These are phyloP conservation scores for Penicillium polonicum DNA, from an alignment of 2,329 filamentous ascomycete genomes.

Conservation along the genomic window DNA sequence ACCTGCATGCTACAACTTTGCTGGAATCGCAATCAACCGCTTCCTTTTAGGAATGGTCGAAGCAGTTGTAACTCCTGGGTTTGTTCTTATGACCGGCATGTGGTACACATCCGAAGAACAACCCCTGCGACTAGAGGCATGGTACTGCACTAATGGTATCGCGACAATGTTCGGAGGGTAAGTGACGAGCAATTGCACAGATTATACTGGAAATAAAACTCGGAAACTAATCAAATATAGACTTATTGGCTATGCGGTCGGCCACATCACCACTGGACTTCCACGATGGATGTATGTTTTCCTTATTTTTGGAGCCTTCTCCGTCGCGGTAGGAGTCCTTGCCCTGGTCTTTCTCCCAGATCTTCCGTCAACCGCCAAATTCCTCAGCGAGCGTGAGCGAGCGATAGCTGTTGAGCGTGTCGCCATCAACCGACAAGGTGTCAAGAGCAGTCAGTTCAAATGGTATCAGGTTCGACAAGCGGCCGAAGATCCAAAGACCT, in stretches of 20 bases:
- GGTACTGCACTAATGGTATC: conserved; percentile 60
- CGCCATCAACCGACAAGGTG: conserved; percentile 52
- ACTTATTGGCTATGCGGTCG: conserved; percentile 58
- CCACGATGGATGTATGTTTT: conserved; percentile 59
- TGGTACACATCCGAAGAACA: conserved; percentile 53
- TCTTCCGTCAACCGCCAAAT: conserved; percentile 46
- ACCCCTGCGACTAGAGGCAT: conserved; percentile 54
- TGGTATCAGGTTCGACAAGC: conserved; percentile 50
- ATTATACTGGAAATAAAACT: not conserved
- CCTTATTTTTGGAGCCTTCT: conserved; percentile 52
- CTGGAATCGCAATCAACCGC: conserved; percentile 45
- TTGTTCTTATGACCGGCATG: conserved; percentile 53
- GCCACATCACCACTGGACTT: conserved; percentile 56
- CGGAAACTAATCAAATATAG: conserved; percentile 5
- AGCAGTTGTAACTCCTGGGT: conserved; percentile 50
- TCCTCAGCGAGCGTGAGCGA: conserved; percentile 51
- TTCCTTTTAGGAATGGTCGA: conserved; percentile 51
- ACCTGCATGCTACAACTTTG: conserved; percentile 46
- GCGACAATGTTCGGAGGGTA: conserved; percentile 61
- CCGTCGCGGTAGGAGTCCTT: conserved; percentile 38
- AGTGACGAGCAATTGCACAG: conserved; percentile 4
- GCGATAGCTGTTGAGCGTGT: conserved; percentile 56
- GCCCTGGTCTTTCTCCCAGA: conserved; percentile 45
- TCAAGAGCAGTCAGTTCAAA: conserved; percentile 55
- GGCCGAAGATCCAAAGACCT: conserved; percentile 56